Conservation (phyloP, 2,329 filamentous ascomycete species). For the Sclerotinia trifoliorum region DNA sequence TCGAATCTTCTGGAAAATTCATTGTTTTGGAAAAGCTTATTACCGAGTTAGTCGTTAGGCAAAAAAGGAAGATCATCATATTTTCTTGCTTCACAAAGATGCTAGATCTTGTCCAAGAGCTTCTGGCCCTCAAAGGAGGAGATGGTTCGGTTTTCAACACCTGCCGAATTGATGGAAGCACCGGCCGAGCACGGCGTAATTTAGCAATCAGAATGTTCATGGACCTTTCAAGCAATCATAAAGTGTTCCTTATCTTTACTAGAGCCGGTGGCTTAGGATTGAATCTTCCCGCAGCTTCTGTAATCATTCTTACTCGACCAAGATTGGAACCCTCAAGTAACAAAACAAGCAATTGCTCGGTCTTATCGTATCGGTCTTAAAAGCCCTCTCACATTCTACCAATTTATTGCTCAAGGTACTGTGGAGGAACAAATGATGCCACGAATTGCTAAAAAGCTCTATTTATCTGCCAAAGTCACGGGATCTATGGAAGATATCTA, state of each 20-base stretch:
- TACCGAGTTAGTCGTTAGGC: slow-evolving; percentile 66
- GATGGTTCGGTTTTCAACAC: slow-evolving; percentile 68
- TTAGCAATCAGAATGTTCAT: slow-evolving; percentile 95
- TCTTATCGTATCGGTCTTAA: slow-evolving; percentile 95
- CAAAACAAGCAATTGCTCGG: slow-evolving; percentile 88
- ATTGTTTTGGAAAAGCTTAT: slow-evolving; percentile 80
- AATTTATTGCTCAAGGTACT: slow-evolving; percentile 82
- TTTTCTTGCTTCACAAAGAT: slow-evolving; percentile 94
- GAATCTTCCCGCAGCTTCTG: slow-evolving; percentile 93
- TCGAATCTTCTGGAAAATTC: slow-evolving; percentile 88
- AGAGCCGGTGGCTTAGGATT: slow-evolving; percentile 94
- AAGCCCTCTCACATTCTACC: slow-evolving; percentile 92
- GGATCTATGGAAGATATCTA: slow-evolving; percentile 57
- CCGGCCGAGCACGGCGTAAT: slow-evolving; percentile 82
- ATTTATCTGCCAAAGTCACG: slow-evolving; percentile 59
- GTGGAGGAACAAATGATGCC: slow-evolving; percentile 83
- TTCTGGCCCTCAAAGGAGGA: slow-evolving; percentile 51
- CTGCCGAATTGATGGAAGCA: slow-evolving; percentile 78
- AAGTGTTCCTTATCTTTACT: slow-evolving; percentile 90
- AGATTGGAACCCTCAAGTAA: slow-evolving; percentile 97
- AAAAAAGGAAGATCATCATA: slow-evolving; percentile 77
- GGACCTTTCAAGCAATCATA: slow-evolving; percentile 72
- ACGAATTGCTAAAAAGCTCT: slow-evolving; percentile 54
- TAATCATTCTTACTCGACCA: slow-evolving; percentile 96
- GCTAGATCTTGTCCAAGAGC: slow-evolving; percentile 88